Base-by-base conservation (phyloP, 495 filamentous ascomycete genomes). In the Wilcoxina mikolae region DNA sequence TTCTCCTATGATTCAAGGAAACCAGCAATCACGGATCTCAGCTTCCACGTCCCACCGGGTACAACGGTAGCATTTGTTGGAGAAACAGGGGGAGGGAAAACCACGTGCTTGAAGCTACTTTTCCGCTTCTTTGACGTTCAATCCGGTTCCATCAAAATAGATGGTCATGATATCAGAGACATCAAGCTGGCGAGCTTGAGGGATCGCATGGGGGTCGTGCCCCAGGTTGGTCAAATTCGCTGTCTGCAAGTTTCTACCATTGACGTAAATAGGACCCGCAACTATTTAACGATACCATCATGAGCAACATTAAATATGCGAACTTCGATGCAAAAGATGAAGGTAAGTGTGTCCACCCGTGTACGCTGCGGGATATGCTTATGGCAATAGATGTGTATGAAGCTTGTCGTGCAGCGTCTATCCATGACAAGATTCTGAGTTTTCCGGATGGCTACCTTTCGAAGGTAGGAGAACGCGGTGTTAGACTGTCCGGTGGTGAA, bases 31-130 rank as follows among this genome's bases (percentile, higher is more conserved):
- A 81, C 83, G 57, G 66, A 77, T 42, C 70, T 88, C 56, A 79
- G 70, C 60, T 81, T 88, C 58, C 69, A 64, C 39, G 77, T 73
- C 43, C 67, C 69, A 4, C 67, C 75, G 1, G 85, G 85, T 15
- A 72, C 75, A 52, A 86, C 81, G 5, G 73, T 84, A 11, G 85
- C 84, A 5, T 74, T 89, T 17, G 85, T 88, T n/a, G 85, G 85
- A 1, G 76, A 78, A 57, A 84, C 82, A 2, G 85, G 85, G 20
- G 76, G 76, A 23, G 85, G 85, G 18, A 91, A 89, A 61, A 83
- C 83, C 2, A 85, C 83, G 2, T 79, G 85, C 35, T 69, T 87
- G 42, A 82, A 84, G 58, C 73, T 89, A 4, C 73, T 88, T 17
- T 72, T 78, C 55, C 73, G 85, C 0, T 81, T 82, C 64, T 88